Base-by-base conservation (phyloP, 768 basidiomycete genomes). In the Mycena venus region DNA sequence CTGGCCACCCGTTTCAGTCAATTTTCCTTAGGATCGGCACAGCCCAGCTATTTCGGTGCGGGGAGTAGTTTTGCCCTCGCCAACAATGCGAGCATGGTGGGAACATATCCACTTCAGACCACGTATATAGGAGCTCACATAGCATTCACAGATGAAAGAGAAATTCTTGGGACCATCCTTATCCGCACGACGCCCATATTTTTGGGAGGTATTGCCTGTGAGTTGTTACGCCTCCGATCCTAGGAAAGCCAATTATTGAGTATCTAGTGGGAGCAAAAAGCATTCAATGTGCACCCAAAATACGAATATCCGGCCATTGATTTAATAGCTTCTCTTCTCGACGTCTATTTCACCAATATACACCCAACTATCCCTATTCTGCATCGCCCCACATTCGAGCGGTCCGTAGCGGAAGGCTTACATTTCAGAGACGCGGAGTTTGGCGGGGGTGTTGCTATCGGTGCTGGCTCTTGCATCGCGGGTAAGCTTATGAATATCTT, bases 381-480 rank as follows among this genome's bases (percentile, higher is more conserved):
- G 6, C 95, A 96, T 77, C 88, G 89, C 1, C 91, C 91, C 0
- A 88, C 89, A 14, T 95, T 96, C 75, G 85, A 91, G 68, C 83
- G 83, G 25, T 85, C 87, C 32, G 77, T 93, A 19, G 77, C 78
- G 0, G 83, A 87, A 4, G 86, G 87, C 0, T 78, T 89, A 11
- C 90, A 94, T 80, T 78, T 88, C 9, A 82, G 80, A 6, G 87
- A 93, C 65, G 32, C 81, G 1, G 78, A 84, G 0, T 95, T 95
- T 79, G 90, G 86, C 0, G 0, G 82, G 86, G 34, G 85, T 87
- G 0, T 89, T 95, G 49, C 87, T 95, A 6, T 82, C 91, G 5
- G 88, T 94, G 0, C 93, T 93, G 78, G 93, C 95, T 0, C 80
- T 90, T 47, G 94, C 85, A 23, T 82, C 84, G 65, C 88, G 71